Evolutionary conservation across 768 basidiomycete genomes (phyloP).

Genomic region (Lactarius evosmus): DNA sequence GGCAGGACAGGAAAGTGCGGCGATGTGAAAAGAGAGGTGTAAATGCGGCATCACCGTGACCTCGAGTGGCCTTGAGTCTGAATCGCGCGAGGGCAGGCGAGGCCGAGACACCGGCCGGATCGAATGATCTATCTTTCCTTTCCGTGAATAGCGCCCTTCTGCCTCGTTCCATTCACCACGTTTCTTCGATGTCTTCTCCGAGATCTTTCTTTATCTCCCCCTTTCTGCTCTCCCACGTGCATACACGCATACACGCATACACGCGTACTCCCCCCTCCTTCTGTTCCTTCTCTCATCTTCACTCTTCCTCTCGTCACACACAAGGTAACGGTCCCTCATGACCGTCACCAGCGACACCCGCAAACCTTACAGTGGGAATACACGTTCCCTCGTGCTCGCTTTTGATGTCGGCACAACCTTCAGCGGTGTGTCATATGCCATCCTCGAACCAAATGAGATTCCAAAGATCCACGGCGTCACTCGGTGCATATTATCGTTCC

Average conservation of each 20-base stretch:
- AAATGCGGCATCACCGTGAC: conserved; percentile 2
- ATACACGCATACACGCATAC: conserved; percentile 6
- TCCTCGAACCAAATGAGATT: conserved; percentile 76
- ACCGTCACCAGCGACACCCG: conserved; percentile 60
- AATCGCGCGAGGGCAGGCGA: not conserved
- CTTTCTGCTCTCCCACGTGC: not conserved
- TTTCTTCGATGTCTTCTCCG: not conserved
- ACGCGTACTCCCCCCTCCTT: not conserved
- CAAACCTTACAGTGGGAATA: conserved; percentile 66
- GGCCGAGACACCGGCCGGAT: conserved; percentile 2
- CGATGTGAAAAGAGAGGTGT: conserved; percentile 18
- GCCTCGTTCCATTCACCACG: conserved; percentile 12
- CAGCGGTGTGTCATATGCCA: conserved; percentile 79
- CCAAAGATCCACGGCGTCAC: conserved; percentile 81
- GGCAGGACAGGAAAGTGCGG: not conserved
- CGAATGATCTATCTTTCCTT: not conserved
- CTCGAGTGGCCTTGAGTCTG: not conserved
- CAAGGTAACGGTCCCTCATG: conserved; percentile 35
- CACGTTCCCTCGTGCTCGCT: conserved; percentile 68
- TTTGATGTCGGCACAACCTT: conserved; percentile 84
- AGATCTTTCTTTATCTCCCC: conserved; percentile 1
- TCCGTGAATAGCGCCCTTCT: not conserved
- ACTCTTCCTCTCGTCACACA: conserved; percentile 20
- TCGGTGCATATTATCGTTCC: conserved; percentile 43
- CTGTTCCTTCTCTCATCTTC: not conserved